phyloP scores from a whole-genome alignment of 768 basidiomycete species.

The Rhizopogon roseolus region DNA sequence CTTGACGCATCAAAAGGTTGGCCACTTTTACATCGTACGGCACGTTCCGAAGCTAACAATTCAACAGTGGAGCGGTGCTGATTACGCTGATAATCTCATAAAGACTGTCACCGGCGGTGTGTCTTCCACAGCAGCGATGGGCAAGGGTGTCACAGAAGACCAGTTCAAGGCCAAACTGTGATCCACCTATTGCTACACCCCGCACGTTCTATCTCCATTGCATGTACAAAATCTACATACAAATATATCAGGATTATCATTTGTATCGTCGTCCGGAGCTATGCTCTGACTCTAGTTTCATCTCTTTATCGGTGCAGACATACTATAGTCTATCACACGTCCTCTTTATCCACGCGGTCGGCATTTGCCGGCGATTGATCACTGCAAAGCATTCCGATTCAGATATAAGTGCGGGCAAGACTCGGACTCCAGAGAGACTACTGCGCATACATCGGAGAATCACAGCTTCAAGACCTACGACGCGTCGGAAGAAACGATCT shows the following conservation, averaged over 20 bases:
- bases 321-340: too few relatives aligned
- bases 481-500: background rate
- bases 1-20: conserved; percentile 92
- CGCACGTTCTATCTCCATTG: background rate
- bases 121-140: conserved; percentile 99
- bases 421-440: too few relatives aligned
- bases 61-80: conserved; percentile 87
- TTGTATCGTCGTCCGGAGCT: background rate
- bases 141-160: conserved; percentile 88
- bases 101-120: conserved; percentile 98
- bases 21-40: conserved; percentile 11
- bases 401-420: too few relatives aligned
- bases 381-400: too few relatives aligned
- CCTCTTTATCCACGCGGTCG: background rate
- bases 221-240: background rate
- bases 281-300: background rate
- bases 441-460: too few relatives aligned
- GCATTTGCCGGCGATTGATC: background rate
- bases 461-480: background rate
- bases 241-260: background rate
- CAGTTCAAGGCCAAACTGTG: conserved; percentile 64
- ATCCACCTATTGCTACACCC: conserved; percentile 5
- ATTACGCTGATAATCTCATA: conserved; percentile 86
- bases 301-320: background rate
- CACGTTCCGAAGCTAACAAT: conserved; percentile 10